Base-by-base conservation (phyloP, 2,329 filamentous ascomycete species). In the Dactylellina leptospora region DNA sequence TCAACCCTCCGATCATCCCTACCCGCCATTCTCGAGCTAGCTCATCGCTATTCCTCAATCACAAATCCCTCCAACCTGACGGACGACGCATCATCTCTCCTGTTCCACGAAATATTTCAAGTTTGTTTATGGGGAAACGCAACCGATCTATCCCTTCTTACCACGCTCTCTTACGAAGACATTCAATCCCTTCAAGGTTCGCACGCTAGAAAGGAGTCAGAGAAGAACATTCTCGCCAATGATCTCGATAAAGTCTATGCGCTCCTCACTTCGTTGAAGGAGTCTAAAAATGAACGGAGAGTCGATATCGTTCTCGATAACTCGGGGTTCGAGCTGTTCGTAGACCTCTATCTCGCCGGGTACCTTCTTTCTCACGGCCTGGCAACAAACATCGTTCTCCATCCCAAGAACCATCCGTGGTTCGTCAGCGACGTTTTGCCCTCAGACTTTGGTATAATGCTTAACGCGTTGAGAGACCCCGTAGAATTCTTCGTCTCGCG, bases 51-150 rank as follows among this genome's bases (percentile, higher is more conserved):
- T 81, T 87, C 86, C 76, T 86, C 92, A 60, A 83, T 97, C 2
- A 55, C 5, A 75, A 76, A 11, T 71, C 76, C 27, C 76, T 77
- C 61, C 27, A 16, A 44, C 8, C 72, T 68, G 18, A 77, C 77
- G 2, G 85, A 86, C 27, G 86, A 89, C 62, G 88, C 90, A 0
- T 90, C 96, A 78, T 86, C 87, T 78, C 81, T 93, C 0, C 82
- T 97, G 23, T 97, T 97, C 81, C 84, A 84, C 22, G 93, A 97
- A 79, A 96, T 97, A 90, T 93, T 89, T 80, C 92, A 97, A 83
- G 95, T 97, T 76, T 97, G 93, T 79, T 85, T 97, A 1, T 97
- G 93, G 93, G 93, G 93, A 9, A 97, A 97, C 79, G 95, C 93
- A 1, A 97, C 93, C 0, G 95, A 97, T 79, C 84, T 97, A 11